Evolutionary conservation across 495 filamentous ascomycete genomes (phyloP), one percentile per base, ranked within the genome.

Genomic region (Pyrenopolyporus hunteri): DNA sequence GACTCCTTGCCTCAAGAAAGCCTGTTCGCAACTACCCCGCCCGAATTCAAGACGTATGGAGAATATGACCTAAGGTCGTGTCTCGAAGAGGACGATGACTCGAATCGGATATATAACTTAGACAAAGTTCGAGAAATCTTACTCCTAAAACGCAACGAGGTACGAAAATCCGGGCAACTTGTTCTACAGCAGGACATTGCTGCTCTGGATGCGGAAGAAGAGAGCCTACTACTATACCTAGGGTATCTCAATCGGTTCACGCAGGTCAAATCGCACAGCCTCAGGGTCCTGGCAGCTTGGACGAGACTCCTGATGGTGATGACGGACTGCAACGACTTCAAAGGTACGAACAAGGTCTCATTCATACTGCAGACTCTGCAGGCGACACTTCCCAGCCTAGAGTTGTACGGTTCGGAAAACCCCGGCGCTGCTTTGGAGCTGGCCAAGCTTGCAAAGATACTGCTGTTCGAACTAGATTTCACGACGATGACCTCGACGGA

Each of bases 341-440:
- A 90, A 43, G 79, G 81, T 16, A 82, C 82, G 1, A 78, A 79
- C 28, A 87, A 86, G 68, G 83, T 85, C 16, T 80, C 86, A 0
- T 91, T 99, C 63, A 83, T 97, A 19, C 74, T 97, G 3, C 90
- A 94, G 68, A 82, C 89, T 4, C 78, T 98, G 10, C 93, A 97
- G 70, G 78, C 91, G 20, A 87, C 93, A 45, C 82, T 95, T 17
- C 92, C 94, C 2, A 93, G 90, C 58, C 80, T 98, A 16, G 93
- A 97, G 64, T 76, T 75, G 23, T 86, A 87, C 16, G 83, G 89
- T 62, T 78, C 83, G 16, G 80, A 86, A 1, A 85, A 88, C 59
- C 76, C 85, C 0, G 70, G 77, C 6, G 85, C 89, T 42, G 88
- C 89, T 1, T 76, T 87, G 20, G 84, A 91, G 59, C 80, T 99